Base-by-base conservation (phyloP, 2,329 filamentous ascomycete species). In the Chaetomiaceae sp. region DNA sequence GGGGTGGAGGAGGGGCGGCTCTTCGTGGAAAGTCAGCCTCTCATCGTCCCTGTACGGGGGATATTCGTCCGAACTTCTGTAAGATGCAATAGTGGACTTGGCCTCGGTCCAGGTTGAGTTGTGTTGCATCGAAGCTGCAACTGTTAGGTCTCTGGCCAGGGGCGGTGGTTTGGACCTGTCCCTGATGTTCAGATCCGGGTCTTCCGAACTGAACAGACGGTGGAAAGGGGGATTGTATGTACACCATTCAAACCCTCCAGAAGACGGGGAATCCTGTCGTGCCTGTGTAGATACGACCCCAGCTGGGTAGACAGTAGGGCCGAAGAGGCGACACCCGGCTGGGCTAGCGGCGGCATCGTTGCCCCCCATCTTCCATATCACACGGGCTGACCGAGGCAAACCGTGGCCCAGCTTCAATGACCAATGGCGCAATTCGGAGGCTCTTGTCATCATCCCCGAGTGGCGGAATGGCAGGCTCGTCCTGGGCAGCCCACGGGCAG, bases 61-160 rank as follows among this genome's bases (percentile, higher is more conserved):
- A 21, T 51, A 44, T 48, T 55, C 49, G 52, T 59, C 58, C 58
- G 56, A 46, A 25, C 31, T 35, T 42, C 27, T 41, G 45, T 37
- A 39, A 14, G 20, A 42, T 57, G 43, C 43, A 7, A 50, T 44
- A 41, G 21, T 31, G 45, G 45, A 10, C 30, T 20, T 41, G n/a
- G n/a, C n/a, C n/a, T n/a, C n/a, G n/a, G 23, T 31, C 47, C 31
- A 38, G 39, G 48, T 50, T 48, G 30, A 43, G 46, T 46, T 27
- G 35, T 16, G 55, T 53, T 20, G 49, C 47, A 58, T 55, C 37
- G 31, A 25, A 21, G 20, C 44, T 43, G 23, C 31, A 27, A 19
- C 17, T 47, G 38, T 23, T 44, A 31, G 19, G 6, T n/a, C 7
- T 23, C 21, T n/a, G 19, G 19, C 38, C 33, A 50, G 46, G 41